Base-by-base conservation (phyloP, 2,329 filamentous ascomycete species). In the Onygenales sp. region DNA sequence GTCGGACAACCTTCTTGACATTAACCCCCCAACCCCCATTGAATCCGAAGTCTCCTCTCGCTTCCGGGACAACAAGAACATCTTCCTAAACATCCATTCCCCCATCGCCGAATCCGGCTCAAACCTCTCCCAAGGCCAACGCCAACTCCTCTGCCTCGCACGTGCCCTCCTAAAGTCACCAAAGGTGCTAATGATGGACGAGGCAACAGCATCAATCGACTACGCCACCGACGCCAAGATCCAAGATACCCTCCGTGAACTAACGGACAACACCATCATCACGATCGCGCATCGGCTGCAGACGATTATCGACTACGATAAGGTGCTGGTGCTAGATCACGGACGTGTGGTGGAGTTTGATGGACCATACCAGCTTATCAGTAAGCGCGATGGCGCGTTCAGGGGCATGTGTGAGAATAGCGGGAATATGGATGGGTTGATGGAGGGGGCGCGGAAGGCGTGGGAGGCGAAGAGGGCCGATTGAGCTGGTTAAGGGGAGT, bases 291-390 rank as follows among this genome's bases (percentile, higher is more conserved):
- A 98, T 71, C 83, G 93, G 14, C 77, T 98, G 58, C 90, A 95
- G 67, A 98, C 93, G 0, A 97, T 98, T 69, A 91, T 93, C 32
- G 93, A 98, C 67, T 98, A 97, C 65, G 93, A 98, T 73, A 95
- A 95, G 75, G 92, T 98, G 11, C 76, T 98, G 13, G 91, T 98
- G 10, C 77, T 98, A 4, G 93, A 98, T 64, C 88, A 91, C 67
- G 93, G 93, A 8, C 73, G 81, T 55, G 86, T 97, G 17, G 80
- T 93, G 4, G 92, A 98, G 71, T 98, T 82, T 65, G 93, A 84
- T n/a, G 86, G 95, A 64, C 93, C 93, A 0, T 90, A 85, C 74
- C 84, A 88, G 60, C 74, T 98, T 50, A 79, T 95, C 58, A 80
- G 78, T 64, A 85, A 84, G 62, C 75, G 87, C 54, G 81, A 80